Evolutionary conservation across 108 stramenopile genomes (phyloP).

Genomic region (Nitzschia sp.): DNA sequence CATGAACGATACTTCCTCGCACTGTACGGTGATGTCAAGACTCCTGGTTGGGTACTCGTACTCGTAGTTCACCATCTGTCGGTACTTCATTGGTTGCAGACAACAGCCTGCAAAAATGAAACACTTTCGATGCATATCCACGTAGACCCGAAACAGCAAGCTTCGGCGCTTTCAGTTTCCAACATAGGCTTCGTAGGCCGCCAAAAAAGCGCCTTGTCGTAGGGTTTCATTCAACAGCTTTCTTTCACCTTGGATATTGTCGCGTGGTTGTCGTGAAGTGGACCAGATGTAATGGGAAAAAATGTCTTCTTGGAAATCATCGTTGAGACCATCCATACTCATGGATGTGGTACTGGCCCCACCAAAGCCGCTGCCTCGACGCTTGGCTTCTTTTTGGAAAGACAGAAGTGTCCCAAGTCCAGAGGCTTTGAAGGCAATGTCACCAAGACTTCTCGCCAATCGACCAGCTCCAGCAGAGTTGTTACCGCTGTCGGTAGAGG

Average conservation of each 20-base stretch:
- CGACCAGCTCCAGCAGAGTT: background rate
- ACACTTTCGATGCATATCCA: too few relatives aligned
- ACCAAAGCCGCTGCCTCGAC: slow-evolving; percentile 1
- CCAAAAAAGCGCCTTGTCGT: slow-evolving; percentile 7
- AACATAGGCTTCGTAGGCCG: slow-evolving; percentile 4
- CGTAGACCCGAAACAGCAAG: too few relatives aligned
- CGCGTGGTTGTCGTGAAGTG: slow-evolving; percentile 14
- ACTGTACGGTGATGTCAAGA: too few relatives aligned
- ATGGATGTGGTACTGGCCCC: slow-evolving; percentile 7
- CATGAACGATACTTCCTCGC: too few relatives aligned
- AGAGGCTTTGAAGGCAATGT: slow-evolving; percentile 13
- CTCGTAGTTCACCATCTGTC: too few relatives aligned
- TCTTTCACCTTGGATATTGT: slow-evolving; percentile 2
- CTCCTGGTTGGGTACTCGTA: too few relatives aligned
- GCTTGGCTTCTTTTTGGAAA: slow-evolving; percentile 13
- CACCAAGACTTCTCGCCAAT: slow-evolving; percentile 9
- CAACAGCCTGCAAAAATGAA: too few relatives aligned
- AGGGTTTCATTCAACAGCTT: slow-evolving; percentile 9
- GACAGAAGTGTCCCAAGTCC: slow-evolving; percentile 12
- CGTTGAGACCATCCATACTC: background rate
- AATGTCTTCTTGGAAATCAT: slow-evolving; percentile 4
- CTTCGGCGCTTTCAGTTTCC: background rate
- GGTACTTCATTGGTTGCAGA: too few relatives aligned
- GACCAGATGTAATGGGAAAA: slow-evolving; percentile 11
- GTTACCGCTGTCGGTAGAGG: background rate